A percentile compares a stretch with the other conserved stretches of the same genome.
These are phyloP conservation scores for Glomus cerebriforme DNA, from an alignment of 192 early-diverging fungal genomes.

Conservation along the genomic window DNA sequence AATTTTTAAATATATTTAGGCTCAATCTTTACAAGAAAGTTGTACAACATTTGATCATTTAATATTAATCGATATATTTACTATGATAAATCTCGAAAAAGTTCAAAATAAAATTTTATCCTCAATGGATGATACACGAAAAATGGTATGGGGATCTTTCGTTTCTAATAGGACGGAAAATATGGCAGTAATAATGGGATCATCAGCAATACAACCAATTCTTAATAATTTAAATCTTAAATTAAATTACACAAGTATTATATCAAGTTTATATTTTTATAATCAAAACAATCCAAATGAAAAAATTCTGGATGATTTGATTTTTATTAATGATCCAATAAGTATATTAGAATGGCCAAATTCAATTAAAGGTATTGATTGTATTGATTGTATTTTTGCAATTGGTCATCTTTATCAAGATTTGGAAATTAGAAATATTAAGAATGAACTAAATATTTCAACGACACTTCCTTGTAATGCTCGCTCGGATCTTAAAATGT, in stretches of 20 bases:
- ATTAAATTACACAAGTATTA: not conserved
- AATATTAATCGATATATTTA: conserved; percentile 39
- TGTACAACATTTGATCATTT: conserved; percentile 48
- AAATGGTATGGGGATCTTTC: not conserved
- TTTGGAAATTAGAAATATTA: not conserved
- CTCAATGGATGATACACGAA: conserved; percentile 7
- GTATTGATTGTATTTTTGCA: not conserved
- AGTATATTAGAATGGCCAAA: not conserved
- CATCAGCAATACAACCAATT: not conserved
- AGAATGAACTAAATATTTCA: conserved; percentile 7
- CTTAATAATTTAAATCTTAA: not conserved
- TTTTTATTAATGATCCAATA: not conserved
- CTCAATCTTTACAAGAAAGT: not conserved
- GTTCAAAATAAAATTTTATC: conserved; percentile 32
- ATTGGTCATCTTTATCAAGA: not conserved
- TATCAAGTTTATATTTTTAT: not conserved
- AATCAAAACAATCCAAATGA: not conserved
- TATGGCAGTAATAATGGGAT: not conserved
- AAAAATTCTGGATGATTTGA: not conserved
- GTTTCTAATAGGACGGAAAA: not conserved
- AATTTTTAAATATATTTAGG: not conserved
- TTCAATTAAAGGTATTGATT: not conserved
- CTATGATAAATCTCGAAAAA: conserved; percentile 39
- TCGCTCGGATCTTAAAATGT: conserved; percentile 34
- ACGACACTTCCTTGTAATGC: conserved; percentile 37